These are phyloP conservation scores for Lactifluus piperatus DNA, from an alignment of 768 basidiomycete species.

Conservation along the genomic window DNA sequence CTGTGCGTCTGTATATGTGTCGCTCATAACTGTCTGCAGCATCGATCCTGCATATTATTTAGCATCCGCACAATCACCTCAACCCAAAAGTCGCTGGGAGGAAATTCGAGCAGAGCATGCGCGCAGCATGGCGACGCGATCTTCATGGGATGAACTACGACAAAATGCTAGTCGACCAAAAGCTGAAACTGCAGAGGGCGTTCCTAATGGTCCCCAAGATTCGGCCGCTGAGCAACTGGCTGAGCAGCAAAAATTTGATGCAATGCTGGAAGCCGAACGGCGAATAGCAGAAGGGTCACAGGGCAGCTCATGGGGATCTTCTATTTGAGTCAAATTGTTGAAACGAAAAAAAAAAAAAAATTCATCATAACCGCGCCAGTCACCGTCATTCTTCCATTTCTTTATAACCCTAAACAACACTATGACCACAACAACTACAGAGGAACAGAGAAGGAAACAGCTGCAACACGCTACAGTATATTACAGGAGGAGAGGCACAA, in stretches of 20 bases:
- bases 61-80: not conserved
- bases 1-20: not conserved
- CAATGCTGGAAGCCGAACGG: conserved; percentile 50
- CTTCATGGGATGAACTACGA: conserved; percentile 63
- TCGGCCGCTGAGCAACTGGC: conserved; percentile 29
- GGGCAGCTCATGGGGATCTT: not conserved
- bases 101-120: conserved; percentile 52
- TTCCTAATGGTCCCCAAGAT: conserved; percentile 26
- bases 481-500: not conserved
- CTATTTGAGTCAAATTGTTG: not conserved
- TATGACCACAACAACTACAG: not conserved
- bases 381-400: not conserved
- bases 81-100: conserved; percentile 46
- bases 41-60: not conserved
- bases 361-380: not conserved
- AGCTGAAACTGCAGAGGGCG: conserved; percentile 27
- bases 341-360: too few species aligned
- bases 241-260: conserved; percentile 52
- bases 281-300: conserved; percentile 22
- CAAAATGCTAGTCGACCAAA: conserved; percentile 29
- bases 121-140: conserved; percentile 31
- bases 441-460: not conserved
- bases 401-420: not conserved
- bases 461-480: not conserved
- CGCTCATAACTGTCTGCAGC: not conserved